Evolutionary conservation across 1,284 basidiomycete species (phyloP), one percentile per base, ranked within the genome.

Genomic region (Fomitopsis schrenkii): DNA sequence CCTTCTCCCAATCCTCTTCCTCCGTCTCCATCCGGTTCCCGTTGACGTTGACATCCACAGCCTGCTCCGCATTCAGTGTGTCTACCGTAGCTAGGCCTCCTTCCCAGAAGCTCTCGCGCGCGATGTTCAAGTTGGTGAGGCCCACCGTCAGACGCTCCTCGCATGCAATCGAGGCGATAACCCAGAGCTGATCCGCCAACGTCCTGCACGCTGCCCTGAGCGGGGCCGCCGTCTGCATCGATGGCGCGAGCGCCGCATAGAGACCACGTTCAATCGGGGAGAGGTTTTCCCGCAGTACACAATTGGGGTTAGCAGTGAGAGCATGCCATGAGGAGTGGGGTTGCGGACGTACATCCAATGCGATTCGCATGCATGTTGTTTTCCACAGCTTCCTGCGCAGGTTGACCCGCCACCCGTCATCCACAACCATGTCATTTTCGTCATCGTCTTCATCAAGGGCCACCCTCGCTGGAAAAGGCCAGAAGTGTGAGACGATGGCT

Each of bases 121-220:
- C 81, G 15, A n/a, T n/a, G n/a, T n/a, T n/a, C n/a, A n/a, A 90
- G 71, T 41, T 76, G 4, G 75, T 68, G 67, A 90, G 80, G 69
- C 89, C 87, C 19, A 77, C 78, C 44, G 83, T 86, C 67, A 91
- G 82, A 61, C 88, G 87, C 63, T 92, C 87, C 73, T 98, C 95
- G 66, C 94, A 91, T 36, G 94, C 80, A 52, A 95, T 82, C 68
- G 90, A 90, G 60, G 97, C 81, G 66, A 94, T 89, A 1, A 93
- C 94, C 97, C 97, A 99, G 0, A 98, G 80, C 66, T 95, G 87
- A 70, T 99, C 97, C 72, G 96, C 91, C 95, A 96, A 99, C 33
- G 89, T 91, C 40, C 88, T 78, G 70, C 94, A 96, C 4, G 92
- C 89, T 0, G 88, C 83, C 68, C 84, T 85, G 10, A 98, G 87